Evolutionary conservation across 805 yeast genomes (phyloP), one percentile per base, ranked within the genome.

Genomic region (Groenewaldozyma tartarivorans): DNA sequence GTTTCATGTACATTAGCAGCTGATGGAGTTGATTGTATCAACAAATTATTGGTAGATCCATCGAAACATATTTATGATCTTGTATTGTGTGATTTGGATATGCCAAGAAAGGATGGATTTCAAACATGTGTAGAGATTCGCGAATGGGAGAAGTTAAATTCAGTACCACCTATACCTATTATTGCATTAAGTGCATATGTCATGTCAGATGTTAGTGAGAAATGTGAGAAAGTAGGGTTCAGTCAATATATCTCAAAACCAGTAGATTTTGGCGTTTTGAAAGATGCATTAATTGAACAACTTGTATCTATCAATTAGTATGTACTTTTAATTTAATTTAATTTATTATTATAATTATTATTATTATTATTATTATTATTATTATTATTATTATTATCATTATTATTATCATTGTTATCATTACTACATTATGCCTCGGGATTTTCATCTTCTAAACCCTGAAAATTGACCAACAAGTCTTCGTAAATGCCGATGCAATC

Each of bases 91-190:
- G 63, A 58, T 40, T 42, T 58, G 39, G 62, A 58, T 30, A 58
- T 58, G 63, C 63, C 63, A n/a, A 48, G 57, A 9, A 57, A 57
- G 46, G 56, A 59, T 35, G 63, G 63, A 6, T 58, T 55, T 44
- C 52, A 54, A 39, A 53, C 58, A 5, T 58, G 63, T 45, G 35
- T 44, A 16, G 61, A 55, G 26, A 54, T 58, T 29, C 53, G 62
- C 15, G 48, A 47, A 4, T 57, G 60, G 61, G 62, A 58, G 38
- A 24, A 9, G 29, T 39, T 39, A 30, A 43, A 43, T 4, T 38
- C 43, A 17, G 21, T 33, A 18, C 41, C 20, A 17, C 45, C 44
- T 4, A 45, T 53, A 5, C 61, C 63, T 13, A 58, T 59, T 16
- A 44, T 58, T 21, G 63, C 63, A 3, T 42, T 58, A 33, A 57